Base-by-base conservation (phyloP, 2,329 filamentous ascomycete genomes). In the Aspergillus aculeatinus region DNA sequence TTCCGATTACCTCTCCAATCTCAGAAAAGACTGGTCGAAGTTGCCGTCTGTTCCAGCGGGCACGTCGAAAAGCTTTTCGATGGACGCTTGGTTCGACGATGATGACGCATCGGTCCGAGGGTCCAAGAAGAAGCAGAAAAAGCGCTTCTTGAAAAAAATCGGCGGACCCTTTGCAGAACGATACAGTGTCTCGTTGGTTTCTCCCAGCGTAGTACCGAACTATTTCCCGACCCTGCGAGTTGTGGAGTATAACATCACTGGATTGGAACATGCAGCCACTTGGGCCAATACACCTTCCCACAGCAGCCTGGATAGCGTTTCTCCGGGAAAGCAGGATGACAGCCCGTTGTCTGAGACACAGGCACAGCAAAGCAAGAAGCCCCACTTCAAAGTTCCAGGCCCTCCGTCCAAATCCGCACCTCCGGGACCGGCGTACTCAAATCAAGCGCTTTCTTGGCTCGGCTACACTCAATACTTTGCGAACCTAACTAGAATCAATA, bases 391-490 rank as follows among this genome's bases (percentile, higher is more conserved):
- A 49, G 75, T 91, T 12, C 95, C 95, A 0, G 76, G 86, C 0
- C 85, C 88, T 1, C 95, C 95, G 2, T 85, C 90, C 0, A 87
- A 89, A 67, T 84, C 84, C 2, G 78, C 89, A 7, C 86, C 86
- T 5, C 94, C 94, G 0, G 95, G 95, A 0, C 95, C 95, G 0
- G 95, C 91, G 7, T 98, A 99, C 76, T 92, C 88, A 21, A 87
- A 89, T 7, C 95, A 99, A 72, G 81, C 91, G 0, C 81, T 98
- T 42, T 90, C 91, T 0, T 81, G 93, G 63, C 82, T 89, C 3
- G 87, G 91, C 5, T 97, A 92, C 75, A 92, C 87, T 4, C 95
- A 99, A 70, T 97, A 96, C 75, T 97, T 87, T 75, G 92, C 94
- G 62, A 99, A 99, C 74, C 79, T 99, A n/a, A 98, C 94, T 0